phyloP scores from a whole-genome alignment of 441 rosid species.

The Lepidium campestre region DNA sequence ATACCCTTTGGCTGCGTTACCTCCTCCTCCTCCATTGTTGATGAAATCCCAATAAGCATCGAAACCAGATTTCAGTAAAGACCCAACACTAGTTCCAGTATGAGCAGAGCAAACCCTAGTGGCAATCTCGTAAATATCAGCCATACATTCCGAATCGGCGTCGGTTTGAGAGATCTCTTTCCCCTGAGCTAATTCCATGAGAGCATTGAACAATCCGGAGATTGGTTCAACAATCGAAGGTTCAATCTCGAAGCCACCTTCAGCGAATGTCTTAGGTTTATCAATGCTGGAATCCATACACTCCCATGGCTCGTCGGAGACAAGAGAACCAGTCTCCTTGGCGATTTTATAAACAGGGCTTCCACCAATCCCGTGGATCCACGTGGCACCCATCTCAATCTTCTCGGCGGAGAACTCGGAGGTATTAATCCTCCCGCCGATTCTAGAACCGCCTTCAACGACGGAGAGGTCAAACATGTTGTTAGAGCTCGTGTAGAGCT shows the following conservation, averaged over 20 bases:
- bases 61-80: constrained; percentile 61
- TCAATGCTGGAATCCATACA: constrained; percentile 76
- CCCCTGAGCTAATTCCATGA: constrained; percentile 82
- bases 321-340: constrained; percentile 49
- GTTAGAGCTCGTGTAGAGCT: constrained; percentile 51
- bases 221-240: constrained; percentile 46
- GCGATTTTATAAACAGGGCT: constrained; percentile 81
- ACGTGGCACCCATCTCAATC: constrained; percentile 97
- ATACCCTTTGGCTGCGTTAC: constrained; percentile 24
- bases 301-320: constrained; percentile 88
- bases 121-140: constrained; percentile 39
- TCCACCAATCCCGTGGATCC: constrained; percentile 97
- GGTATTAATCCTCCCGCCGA: constrained; percentile 90
- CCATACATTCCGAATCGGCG: constrained; percentile 9
- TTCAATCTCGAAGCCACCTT: constrained; percentile 66
- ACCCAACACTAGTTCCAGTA: constrained; percentile 53
- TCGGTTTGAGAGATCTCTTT: constrained; percentile 28
- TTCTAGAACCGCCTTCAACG: constrained; percentile 84
- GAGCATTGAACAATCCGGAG: constrained; percentile 53
- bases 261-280: constrained; percentile 48
- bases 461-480: constrained; percentile 71
- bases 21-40: constrained; percentile 18
- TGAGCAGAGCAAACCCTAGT: constrained; percentile 24
- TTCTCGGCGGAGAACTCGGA: constrained; percentile 79
- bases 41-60: constrained; percentile 51